phyloP scores from a whole-genome alignment of 768 basidiomycete species.

The Pisolithus orientalis region DNA sequence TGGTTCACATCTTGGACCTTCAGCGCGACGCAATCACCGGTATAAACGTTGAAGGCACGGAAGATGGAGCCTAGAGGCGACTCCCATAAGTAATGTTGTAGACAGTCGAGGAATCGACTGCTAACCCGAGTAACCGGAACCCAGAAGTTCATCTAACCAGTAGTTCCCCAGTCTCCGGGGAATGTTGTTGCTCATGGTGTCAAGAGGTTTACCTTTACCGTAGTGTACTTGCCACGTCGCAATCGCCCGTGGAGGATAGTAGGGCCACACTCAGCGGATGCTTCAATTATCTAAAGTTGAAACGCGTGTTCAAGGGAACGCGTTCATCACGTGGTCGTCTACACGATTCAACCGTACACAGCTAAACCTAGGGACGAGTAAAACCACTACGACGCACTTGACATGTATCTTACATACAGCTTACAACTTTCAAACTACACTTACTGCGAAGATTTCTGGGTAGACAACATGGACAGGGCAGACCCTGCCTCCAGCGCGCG shows the following conservation, averaged over 20 bases:
- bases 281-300: too few relatives aligned
- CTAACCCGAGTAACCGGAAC: conserved; percentile 70
- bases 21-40: conserved; percentile 56
- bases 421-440: conserved; percentile 7
- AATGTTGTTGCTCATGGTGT: conserved; percentile 16
- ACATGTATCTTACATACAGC: neutral
- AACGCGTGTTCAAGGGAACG: conserved; percentile 1
- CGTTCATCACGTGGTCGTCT: conserved; percentile 23
- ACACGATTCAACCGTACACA: neutral
- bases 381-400: neutral
- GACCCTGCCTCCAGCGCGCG: conserved; percentile 50
- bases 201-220: neutral
- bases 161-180: conserved; percentile 51
- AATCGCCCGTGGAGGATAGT: neutral
- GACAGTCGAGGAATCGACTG: neutral
- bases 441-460: conserved; percentile 14
- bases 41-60: conserved; percentile 53
- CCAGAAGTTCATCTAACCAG: conserved; percentile 51
- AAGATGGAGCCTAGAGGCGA: conserved; percentile 61
- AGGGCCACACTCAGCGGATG: too few relatives aligned
- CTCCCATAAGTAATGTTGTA: neutral
- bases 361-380: neutral
- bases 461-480: conserved; percentile 19
- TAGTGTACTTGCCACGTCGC: neutral
- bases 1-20: conserved; percentile 68